Conservation (phyloP, 1,284 basidiomycete species). For the Leccinum pachyderme region DNA sequence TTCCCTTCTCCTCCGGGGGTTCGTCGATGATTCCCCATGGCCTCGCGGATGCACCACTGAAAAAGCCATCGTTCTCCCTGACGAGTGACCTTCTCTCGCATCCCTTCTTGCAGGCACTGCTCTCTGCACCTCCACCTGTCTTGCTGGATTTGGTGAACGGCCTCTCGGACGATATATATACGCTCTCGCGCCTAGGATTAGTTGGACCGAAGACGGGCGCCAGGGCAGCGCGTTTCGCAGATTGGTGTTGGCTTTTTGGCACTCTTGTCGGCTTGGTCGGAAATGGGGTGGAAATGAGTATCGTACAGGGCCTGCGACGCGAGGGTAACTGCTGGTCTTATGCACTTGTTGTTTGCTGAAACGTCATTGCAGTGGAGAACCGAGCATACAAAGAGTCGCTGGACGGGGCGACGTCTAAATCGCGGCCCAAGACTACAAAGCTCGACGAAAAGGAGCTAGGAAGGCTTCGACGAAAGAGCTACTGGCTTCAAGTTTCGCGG, state of each 20-base stretch:
- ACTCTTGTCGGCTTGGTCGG: conserved; percentile 77
- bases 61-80: conserved; percentile 13
- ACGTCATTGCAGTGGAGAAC: conserved; percentile 53
- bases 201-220: conserved; percentile 60
- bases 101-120: conserved; percentile 65
- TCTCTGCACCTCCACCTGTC: conserved; percentile 81
- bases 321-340: conserved; percentile 45
- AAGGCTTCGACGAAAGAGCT: conserved; percentile 64
- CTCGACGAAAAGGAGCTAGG: conserved; percentile 69
- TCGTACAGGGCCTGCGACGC: conserved; percentile 59
- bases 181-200: conserved; percentile 68
- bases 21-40: conserved; percentile 25
- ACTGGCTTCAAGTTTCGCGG: conserved; percentile 70
- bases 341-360: background rate
- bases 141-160: conserved; percentile 73
- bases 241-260: conserved; percentile 80
- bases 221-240: conserved; percentile 66
- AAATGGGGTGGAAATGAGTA: conserved; percentile 70
- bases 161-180: conserved; percentile 71
- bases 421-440: conserved; percentile 56
- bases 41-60: conserved; percentile 21
- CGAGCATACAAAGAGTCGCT: conserved; percentile 72
- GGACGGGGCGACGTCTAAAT: conserved; percentile 67
- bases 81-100: conserved; percentile 33
- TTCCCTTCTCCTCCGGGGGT: conserved; percentile 47